phyloP scores from a whole-genome alignment of 2,329 filamentous ascomycete genomes.

The Malbranchea zuffiana region DNA sequence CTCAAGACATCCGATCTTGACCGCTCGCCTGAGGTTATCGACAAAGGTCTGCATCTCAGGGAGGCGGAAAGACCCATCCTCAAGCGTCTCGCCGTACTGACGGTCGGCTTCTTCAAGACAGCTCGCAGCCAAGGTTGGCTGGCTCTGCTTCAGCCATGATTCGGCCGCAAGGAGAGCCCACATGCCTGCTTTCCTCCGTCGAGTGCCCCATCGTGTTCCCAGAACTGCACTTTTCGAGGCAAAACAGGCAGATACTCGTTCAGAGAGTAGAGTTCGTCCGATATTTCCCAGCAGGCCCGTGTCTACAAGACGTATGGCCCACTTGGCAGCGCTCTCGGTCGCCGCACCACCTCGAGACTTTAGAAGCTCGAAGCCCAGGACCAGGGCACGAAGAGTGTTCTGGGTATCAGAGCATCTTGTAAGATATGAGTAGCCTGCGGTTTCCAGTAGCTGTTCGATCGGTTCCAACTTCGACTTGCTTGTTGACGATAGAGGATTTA shows the following conservation, averaged over 20 bases:
- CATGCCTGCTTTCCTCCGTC: constrained; percentile 74
- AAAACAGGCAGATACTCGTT: constrained; percentile 78
- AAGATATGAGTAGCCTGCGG: constrained; percentile 83
- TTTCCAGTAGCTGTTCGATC: constrained; percentile 78
- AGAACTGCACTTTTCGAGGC: constrained; percentile 59
- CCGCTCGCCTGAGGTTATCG: constrained; percentile 33
- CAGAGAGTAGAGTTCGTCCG: constrained; percentile 72
- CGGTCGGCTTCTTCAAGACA: constrained; percentile 60
- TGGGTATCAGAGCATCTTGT: constrained; percentile 72
- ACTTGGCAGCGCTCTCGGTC: constrained; percentile 76
- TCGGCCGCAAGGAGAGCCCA: constrained; percentile 80
- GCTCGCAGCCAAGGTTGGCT: constrained; percentile 65
- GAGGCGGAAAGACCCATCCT: constrained; percentile 37
- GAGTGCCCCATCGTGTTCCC: constrained; percentile 55
- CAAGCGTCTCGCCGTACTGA: constrained; percentile 39
- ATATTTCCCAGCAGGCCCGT: constrained; percentile 61
- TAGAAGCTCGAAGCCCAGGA: constrained; percentile 69
- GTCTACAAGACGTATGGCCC: constrained; percentile 72
- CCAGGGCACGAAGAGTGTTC: constrained; percentile 65
- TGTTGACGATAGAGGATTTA: constrained; percentile 60
- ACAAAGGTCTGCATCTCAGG: constrained; percentile 42
- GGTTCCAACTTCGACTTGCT: constrained; percentile 70
- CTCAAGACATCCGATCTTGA: constrained; percentile 36
- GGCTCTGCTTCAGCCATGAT: constrained; percentile 67
- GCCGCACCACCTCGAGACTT: constrained; percentile 67